phyloP scores from a whole-genome alignment of 1,284 basidiomycete species.

The Ceratorhiza oryzae-sativae region DNA sequence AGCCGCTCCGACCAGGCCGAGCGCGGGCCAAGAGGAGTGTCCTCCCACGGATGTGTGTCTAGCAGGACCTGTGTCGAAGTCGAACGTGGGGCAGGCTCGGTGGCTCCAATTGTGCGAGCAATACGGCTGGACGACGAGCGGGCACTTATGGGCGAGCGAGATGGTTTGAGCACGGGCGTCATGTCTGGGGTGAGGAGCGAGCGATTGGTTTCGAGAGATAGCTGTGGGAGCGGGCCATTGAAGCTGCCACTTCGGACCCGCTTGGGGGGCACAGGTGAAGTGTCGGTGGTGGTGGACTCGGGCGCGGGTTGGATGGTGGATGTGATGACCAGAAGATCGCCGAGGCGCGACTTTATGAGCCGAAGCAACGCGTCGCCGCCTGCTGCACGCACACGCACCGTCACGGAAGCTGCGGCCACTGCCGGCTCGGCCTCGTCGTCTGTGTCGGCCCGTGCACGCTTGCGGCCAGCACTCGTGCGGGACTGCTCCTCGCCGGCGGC shows the following conservation, averaged over 20 bases:
- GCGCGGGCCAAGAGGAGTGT: slow-evolving; percentile 32
- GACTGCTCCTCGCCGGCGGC: background rate
- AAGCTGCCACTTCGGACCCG: background rate
- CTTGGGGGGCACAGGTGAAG: slow-evolving; percentile 18
- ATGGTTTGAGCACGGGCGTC: background rate
- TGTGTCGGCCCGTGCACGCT: background rate
- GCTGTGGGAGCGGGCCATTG: background rate
- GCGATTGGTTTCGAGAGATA: background rate
- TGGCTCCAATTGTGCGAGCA: slow-evolving; percentile 9
- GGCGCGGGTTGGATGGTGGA: background rate
- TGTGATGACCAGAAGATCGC: slow-evolving; percentile 16
- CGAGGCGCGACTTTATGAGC: slow-evolving; percentile 18
- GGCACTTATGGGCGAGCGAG: background rate
- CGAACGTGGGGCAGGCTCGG: slow-evolving; percentile 5
- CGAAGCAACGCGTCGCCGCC: background rate
- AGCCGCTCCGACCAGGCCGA: slow-evolving; percentile 40
- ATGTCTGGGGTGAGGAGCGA: slow-evolving; percentile 11
- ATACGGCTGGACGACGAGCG: background rate
- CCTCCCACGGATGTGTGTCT: slow-evolving; percentile 34
- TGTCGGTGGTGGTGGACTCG: background rate
- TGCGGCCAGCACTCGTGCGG: slow-evolving; percentile 2
- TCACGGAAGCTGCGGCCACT: background rate
- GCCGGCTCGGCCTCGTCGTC: background rate
- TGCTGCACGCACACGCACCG: slow-evolving; percentile 1
- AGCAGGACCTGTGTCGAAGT: slow-evolving; percentile 20